These are phyloP conservation scores for Dictyostelium brefeldianum DNA, from an alignment of 78 protist species.

Conservation along the genomic window DNA sequence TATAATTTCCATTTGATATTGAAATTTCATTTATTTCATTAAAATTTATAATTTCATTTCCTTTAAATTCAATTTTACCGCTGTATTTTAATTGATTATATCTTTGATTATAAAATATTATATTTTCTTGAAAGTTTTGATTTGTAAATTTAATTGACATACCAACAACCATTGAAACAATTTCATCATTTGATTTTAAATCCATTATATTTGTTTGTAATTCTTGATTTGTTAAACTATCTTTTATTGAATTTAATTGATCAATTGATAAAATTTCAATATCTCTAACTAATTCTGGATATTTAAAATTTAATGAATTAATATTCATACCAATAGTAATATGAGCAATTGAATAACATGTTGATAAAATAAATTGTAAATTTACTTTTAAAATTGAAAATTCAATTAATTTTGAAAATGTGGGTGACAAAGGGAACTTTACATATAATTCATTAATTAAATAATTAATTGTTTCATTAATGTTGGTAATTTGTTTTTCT, in stretches of 20 bases:
- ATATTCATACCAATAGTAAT: not conserved
- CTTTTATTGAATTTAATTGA: not conserved
- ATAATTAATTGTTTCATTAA: not conserved
- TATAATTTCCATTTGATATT: not conserved
- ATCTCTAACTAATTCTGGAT: not conserved
- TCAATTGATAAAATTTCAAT: not conserved
- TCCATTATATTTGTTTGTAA: not conserved
- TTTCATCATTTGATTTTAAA: not conserved
- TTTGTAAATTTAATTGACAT: not conserved
- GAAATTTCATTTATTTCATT: not conserved
- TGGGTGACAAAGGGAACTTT: not conserved
- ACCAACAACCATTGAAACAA: not conserved
- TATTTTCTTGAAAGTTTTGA: not conserved
- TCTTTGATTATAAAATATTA: not conserved
- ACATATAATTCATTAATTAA: not conserved
- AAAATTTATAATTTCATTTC: not conserved
- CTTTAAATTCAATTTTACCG: too few relatives aligned
- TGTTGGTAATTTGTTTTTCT: not conserved
- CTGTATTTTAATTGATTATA: too few relatives aligned
- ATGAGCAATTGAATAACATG: slow-evolving; percentile 4
- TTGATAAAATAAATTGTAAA: not conserved
- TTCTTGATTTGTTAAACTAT: not conserved
- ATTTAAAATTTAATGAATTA: not conserved
- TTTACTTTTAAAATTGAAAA: not conserved
- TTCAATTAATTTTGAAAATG: not conserved